A percentile compares a stretch with the other conserved stretches of the same genome.
Evolutionary conservation across 164 flowering plant species (phyloP).

Genomic region (Liriodendron chinense): DNA sequence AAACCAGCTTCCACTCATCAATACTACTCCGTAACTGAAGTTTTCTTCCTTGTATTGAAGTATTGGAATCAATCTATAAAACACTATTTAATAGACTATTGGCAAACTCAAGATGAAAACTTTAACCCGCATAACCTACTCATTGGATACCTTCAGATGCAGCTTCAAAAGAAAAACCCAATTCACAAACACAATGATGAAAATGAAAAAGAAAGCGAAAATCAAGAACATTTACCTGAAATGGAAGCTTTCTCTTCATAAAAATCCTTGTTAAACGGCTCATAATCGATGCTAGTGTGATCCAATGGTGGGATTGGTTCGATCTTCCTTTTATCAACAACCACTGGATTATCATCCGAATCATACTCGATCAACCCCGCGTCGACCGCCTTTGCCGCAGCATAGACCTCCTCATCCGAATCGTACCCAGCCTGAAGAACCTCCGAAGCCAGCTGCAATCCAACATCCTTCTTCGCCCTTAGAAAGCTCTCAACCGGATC

Average conservation of each 20-base stretch:
- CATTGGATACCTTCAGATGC: too few relatives aligned
- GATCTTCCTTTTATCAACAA: constrained; percentile 79
- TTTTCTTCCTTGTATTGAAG: too few relatives aligned
- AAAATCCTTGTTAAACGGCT: constrained; percentile 83
- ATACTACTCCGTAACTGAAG: too few relatives aligned
- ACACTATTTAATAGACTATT: too few relatives aligned
- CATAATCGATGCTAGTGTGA: constrained; percentile 79
- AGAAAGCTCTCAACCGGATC: constrained; percentile 91
- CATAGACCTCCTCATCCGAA: constrained; percentile 98
- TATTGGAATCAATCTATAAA: too few relatives aligned
- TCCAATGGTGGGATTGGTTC: constrained; percentile 92
- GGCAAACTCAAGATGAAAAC: too few relatives aligned
- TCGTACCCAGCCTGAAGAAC: constrained; percentile 87
- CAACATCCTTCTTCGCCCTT: constrained; percentile 88
- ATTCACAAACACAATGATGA: not conserved
- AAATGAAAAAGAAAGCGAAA: not conserved
- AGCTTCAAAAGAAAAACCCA: not conserved
- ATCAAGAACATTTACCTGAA: constrained; percentile 49
- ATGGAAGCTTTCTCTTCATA: constrained; percentile 80
- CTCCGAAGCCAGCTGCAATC: constrained; percentile 83
- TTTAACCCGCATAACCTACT: too few relatives aligned
- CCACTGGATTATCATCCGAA: constrained; percentile 85
- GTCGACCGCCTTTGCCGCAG: constrained; percentile 97
- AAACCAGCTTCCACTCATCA: too few relatives aligned
- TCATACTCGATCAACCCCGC: constrained; percentile 94